These are phyloP conservation scores for Hymenotorrendiella dingleyae DNA, from an alignment of 2,329 filamentous ascomycete species.

Conservation along the genomic window DNA sequence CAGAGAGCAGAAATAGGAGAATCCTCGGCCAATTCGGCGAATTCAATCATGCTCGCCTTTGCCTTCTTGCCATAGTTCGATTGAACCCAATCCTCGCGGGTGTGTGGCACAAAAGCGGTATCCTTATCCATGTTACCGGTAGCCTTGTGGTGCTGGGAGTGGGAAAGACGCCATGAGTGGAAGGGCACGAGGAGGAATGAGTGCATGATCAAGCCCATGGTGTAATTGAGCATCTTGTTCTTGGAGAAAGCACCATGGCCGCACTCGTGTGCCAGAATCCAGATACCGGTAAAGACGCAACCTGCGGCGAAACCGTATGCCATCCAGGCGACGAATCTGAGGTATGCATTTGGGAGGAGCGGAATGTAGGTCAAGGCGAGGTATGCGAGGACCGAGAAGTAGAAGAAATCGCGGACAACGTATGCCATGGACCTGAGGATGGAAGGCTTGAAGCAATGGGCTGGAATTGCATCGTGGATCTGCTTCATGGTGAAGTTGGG, in stretches of 20 bases:
- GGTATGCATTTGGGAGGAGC: conserved; percentile 38
- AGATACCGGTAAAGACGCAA: conserved; percentile 62
- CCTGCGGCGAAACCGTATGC: conserved; percentile 61
- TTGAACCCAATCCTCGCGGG: conserved; percentile 30
- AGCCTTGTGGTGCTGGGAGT: conserved; percentile 64
- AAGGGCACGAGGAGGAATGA: conserved; percentile 63
- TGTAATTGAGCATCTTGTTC: conserved; percentile 51
- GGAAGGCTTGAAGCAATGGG: conserved; percentile 57
- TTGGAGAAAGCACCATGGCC: conserved; percentile 64
- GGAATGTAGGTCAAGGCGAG: conserved; percentile 49
- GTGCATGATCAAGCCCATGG: conserved; percentile 60
- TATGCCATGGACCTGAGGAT: conserved; percentile 49
- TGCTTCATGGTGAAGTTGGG: conserved; percentile 32
- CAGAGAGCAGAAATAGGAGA: conserved; percentile 51
- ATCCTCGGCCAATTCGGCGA: conserved; percentile 55
- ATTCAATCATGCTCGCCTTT: conserved; percentile 32
- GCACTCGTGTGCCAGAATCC: conserved; percentile 68
- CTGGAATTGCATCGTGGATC: conserved; percentile 46
- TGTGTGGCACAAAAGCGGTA: conserved; percentile 56
- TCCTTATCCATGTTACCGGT: conserved; percentile 64
- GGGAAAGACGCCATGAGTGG: conserved; percentile 68
- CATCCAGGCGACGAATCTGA: conserved; percentile 48
- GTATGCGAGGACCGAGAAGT: conserved; percentile 42
- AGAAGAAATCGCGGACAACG: conserved; percentile 50
- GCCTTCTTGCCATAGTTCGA: conserved; percentile 26